A percentile compares a stretch with the other conserved stretches of the same genome.
These are phyloP conservation scores for Phaeosphaeria sp. DNA, from an alignment of 2,329 filamentous ascomycete species.

Conservation along the genomic window DNA sequence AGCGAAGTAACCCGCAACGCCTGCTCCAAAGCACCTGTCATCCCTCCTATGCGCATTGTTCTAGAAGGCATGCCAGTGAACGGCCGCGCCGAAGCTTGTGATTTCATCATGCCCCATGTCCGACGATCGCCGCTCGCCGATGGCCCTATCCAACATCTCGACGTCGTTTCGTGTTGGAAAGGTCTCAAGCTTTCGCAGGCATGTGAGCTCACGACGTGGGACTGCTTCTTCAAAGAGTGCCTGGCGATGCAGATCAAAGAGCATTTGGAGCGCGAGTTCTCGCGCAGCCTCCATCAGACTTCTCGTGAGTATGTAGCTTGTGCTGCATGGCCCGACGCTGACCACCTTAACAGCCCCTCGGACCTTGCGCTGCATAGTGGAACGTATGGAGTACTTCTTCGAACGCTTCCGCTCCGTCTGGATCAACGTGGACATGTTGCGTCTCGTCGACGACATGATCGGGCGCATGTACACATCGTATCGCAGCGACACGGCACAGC, in stretches of 20 bases:
- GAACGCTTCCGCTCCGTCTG: not conserved
- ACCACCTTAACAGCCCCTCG: constrained; percentile 9
- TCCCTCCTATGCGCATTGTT: constrained; percentile 10
- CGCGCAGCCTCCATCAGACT: constrained; percentile 5
- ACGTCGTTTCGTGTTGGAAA: constrained; percentile 47
- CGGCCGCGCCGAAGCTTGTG: constrained; percentile 9
- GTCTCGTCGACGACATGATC: constrained; percentile 38
- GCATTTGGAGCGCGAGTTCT: constrained; percentile 18
- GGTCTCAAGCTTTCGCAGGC: constrained; percentile 35
- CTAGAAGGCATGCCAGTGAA: constrained; percentile 23
- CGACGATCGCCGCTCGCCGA: constrained; percentile 25
- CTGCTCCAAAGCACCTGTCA: not conserved
- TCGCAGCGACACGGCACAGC: not conserved
- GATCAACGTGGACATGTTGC: constrained; percentile 27
- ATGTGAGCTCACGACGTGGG: constrained; percentile 41
- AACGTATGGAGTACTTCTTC: constrained; percentile 19
- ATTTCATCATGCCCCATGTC: constrained; percentile 31
- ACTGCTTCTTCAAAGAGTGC: constrained; percentile 30
- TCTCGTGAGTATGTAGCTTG: not conserved
- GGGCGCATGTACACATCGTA: constrained; percentile 22
- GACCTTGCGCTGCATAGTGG: constrained; percentile 13
- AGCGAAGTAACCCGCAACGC: not conserved
- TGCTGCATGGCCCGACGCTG: not conserved
- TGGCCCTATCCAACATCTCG: constrained; percentile 34
- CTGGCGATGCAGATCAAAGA: constrained; percentile 27